Evolutionary conservation across 352 stramenopile species (phyloP).

Genomic region (Phytophthora boehmeriae): DNA sequence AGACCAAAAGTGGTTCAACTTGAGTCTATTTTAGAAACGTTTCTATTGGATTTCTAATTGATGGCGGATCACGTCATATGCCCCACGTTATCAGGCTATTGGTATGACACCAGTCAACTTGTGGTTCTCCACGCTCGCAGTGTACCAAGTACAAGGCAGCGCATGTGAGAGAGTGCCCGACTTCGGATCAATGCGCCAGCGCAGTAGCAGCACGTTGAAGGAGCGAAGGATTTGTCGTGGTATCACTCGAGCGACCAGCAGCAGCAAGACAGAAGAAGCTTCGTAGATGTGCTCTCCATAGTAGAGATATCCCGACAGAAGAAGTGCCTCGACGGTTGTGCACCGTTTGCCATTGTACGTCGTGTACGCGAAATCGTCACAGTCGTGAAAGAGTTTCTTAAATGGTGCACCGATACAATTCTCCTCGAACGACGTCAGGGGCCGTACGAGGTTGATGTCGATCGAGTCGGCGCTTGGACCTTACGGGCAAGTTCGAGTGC

Average conservation of each 20-base stretch:
- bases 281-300: conserved; percentile 38
- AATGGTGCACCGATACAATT: conserved; percentile 30
- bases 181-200: conserved; percentile 30
- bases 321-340: conserved; percentile 28
- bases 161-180: conserved; percentile 15
- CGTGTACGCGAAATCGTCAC: conserved; percentile 32
- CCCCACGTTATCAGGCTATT: no score
- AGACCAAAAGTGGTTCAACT: conserved; percentile 1
- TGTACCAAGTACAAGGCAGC: conserved; percentile 28
- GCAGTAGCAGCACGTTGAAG: conserved; percentile 38
- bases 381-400: conserved; percentile 24
- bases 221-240: conserved; percentile 29
- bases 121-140: conserved; percentile 27
- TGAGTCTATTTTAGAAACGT: background rate
- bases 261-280: conserved; percentile 25
- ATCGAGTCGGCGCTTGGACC: no score
- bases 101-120: conserved; percentile 9
- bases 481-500: no score
- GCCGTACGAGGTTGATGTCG: no score
- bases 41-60: no score
- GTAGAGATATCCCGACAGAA: conserved; percentile 34
- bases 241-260: conserved; percentile 24
- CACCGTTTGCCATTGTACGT: conserved; percentile 25
- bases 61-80: no score
- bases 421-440: conserved; percentile 27